phyloP scores from a whole-genome alignment of 1,284 basidiomycete species.

The Stereum hirsutum region DNA sequence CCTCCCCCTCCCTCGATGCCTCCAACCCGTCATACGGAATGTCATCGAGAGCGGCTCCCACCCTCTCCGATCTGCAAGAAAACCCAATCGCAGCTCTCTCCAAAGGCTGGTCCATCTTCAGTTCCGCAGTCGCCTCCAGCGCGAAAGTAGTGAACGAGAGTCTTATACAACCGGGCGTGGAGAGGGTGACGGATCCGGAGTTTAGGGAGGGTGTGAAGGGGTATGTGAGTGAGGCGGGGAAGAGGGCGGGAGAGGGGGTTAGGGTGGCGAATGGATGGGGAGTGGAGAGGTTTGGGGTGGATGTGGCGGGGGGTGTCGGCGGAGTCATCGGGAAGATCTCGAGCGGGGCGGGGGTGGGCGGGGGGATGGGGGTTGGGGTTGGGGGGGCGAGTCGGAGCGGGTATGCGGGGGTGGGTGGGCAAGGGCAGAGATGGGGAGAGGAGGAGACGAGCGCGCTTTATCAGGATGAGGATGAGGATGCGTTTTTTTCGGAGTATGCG shows the following conservation, averaged over 20 bases:
- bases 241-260: slow-evolving; percentile 47
- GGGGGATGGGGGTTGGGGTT: slow-evolving; percentile 23
- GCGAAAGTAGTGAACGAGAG: slow-evolving; percentile 67
- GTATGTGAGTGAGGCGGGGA: slow-evolving; percentile 62
- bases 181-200: slow-evolving; percentile 65
- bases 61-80: slow-evolving; percentile 66
- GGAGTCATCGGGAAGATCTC: slow-evolving; percentile 47
- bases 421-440: slow-evolving; percentile 31
- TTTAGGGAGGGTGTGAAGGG: slow-evolving; percentile 65
- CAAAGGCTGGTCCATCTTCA: slow-evolving; percentile 83
- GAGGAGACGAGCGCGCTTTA: slow-evolving; percentile 49
- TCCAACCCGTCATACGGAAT: slow-evolving; percentile 52
- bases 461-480: slow-evolving; percentile 37
- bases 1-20: slow-evolving; percentile 38
- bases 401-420: slow-evolving; percentile 35
- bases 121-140: slow-evolving; percentile 65
- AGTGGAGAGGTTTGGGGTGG: slow-evolving; percentile 65
- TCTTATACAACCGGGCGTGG: slow-evolving; percentile 76
- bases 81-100: slow-evolving; percentile 70
- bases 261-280: slow-evolving; percentile 64
- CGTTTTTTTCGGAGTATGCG: slow-evolving; percentile 45
- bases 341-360: slow-evolving; percentile 51
- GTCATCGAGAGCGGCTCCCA: slow-evolving; percentile 65
- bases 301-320: slow-evolving; percentile 65
- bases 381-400: slow-evolving; percentile 39